These are phyloP conservation scores for Fusarium sterilihyphosum DNA, from an alignment of 2,329 filamentous ascomycete species.

Conservation along the genomic window DNA sequence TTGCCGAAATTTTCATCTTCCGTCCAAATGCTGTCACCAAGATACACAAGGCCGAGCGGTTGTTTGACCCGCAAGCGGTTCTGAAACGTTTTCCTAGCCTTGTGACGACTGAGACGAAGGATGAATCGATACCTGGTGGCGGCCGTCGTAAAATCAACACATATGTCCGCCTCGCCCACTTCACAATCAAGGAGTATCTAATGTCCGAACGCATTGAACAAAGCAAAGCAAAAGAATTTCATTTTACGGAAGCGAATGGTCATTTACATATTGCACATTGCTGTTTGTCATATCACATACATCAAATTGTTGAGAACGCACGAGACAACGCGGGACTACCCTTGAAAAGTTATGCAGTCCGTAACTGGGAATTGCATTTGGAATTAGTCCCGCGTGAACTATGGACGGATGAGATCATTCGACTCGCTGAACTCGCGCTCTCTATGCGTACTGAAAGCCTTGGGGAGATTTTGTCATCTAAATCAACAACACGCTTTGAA, in stretches of 20 bases:
- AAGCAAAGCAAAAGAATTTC: rapidly evolving
- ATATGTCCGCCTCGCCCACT: not conserved
- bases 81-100: not conserved
- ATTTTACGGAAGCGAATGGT: not conserved
- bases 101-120: too few species aligned
- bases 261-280: rapidly evolving
- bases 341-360: rapidly evolving
- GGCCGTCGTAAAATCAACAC: too few species aligned
- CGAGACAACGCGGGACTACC: rapidly evolving
- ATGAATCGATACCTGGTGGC: too few species aligned
- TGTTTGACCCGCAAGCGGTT: not conserved
- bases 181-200: not conserved
- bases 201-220: rapidly evolving
- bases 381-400: rapidly evolving
- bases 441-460: rapidly evolving
- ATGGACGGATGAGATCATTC: rapidly evolving
- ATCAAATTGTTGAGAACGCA: rapidly evolving
- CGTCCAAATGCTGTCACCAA: not conserved
- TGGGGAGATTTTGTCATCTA: too few species aligned
- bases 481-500: too few species aligned
- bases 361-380: rapidly evolving
- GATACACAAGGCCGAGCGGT: rapidly evolving
- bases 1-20: not conserved
- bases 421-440: rapidly evolving
- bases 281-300: not conserved